A percentile compares a stretch with the other conserved stretches of the same genome.
These are phyloP conservation scores for Colletotrichum lini DNA, from an alignment of 2,329 filamentous ascomycete species.

Conservation along the genomic window DNA sequence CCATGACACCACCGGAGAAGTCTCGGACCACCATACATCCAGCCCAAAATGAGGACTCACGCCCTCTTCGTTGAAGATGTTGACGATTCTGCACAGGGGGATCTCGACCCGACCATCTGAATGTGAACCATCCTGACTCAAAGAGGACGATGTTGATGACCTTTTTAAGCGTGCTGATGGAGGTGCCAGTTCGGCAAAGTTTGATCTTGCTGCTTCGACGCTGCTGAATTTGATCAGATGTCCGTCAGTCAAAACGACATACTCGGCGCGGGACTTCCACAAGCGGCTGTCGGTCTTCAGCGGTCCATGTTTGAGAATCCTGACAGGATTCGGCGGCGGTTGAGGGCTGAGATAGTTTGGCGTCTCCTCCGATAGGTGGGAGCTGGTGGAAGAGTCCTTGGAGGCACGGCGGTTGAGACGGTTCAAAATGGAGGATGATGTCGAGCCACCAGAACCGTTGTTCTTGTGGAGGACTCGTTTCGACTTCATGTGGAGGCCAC, in stretches of 20 bases:
- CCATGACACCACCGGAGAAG: constrained; percentile 60
- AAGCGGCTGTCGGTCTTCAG: constrained; percentile 66
- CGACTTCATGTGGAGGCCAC: constrained; percentile 22
- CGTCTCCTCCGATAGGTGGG: constrained; percentile 42
- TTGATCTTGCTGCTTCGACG: constrained; percentile 61
- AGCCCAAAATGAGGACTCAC: constrained; percentile 65
- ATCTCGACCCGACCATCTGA: constrained; percentile 61
- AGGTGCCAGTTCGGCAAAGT: constrained; percentile 61
- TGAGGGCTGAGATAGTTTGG: constrained; percentile 44
- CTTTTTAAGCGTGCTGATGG: constrained; percentile 44
- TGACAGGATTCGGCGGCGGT: constrained; percentile 54
- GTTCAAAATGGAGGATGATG: constrained; percentile 55
- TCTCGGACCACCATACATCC: constrained; percentile 70
- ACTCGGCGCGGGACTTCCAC: constrained; percentile 64
- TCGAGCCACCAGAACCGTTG: constrained; percentile 43
- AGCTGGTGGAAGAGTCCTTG: constrained; percentile 52
- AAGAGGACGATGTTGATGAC: constrained; percentile 45
- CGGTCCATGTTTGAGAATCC: constrained; percentile 60
- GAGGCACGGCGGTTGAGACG: constrained; percentile 58
- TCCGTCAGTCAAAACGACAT: constrained; percentile 66
- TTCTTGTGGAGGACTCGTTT: constrained; percentile 53
- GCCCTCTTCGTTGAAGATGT: constrained; percentile 67
- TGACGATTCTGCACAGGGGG: constrained; percentile 65
- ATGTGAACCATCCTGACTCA: constrained; percentile 50
- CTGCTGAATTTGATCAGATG: constrained; percentile 66